phyloP scores from a whole-genome alignment of 768 basidiomycete species.

The Psilocybe sp. region DNA sequence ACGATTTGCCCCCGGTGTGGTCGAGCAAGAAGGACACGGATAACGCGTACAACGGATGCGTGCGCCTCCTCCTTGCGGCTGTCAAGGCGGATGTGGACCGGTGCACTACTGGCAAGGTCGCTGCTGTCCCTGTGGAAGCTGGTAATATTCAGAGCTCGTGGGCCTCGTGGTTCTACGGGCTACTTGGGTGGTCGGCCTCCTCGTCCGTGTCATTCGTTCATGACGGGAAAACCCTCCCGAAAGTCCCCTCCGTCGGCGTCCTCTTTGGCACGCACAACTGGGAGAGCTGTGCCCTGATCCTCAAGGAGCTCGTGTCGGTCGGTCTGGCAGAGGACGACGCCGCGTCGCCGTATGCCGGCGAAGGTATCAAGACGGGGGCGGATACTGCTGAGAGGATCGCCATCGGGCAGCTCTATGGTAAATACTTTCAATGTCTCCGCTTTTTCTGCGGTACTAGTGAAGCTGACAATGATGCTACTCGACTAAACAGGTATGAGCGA shows the following conservation, averaged over 20 bases:
- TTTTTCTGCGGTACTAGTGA: background rate
- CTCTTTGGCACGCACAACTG: constrained; percentile 90
- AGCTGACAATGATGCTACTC: background rate
- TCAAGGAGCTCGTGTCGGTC: constrained; percentile 53
- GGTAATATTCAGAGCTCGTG: background rate
- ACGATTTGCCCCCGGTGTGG: constrained; percentile 67
- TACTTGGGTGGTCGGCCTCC: constrained; percentile 7
- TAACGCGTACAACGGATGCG: constrained; percentile 64
- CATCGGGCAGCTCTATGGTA: constrained; percentile 84
- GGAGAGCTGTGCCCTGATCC: constrained; percentile 58
- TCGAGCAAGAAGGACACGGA: constrained; percentile 69
- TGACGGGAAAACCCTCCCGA: background rate
- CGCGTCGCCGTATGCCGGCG: constrained; percentile 1
- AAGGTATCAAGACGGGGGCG: constrained; percentile 38
- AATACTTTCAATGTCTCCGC: constrained; percentile 13
- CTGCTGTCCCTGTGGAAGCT: background rate
- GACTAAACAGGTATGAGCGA: constrained; percentile 79
- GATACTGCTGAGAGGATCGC: constrained; percentile 64
- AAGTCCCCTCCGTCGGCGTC: constrained; percentile 45
- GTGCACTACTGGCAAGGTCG: background rate
- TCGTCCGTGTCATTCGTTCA: background rate
- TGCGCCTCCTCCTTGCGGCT: constrained; percentile 48
- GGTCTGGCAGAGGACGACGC: constrained; percentile 38
- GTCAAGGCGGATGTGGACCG: constrained; percentile 50
- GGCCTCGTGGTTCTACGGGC: constrained; percentile 6